Evolutionary conservation across 108 stramenopile genomes (phyloP).

Genomic region (Chaetoceros tenuissimus): DNA sequence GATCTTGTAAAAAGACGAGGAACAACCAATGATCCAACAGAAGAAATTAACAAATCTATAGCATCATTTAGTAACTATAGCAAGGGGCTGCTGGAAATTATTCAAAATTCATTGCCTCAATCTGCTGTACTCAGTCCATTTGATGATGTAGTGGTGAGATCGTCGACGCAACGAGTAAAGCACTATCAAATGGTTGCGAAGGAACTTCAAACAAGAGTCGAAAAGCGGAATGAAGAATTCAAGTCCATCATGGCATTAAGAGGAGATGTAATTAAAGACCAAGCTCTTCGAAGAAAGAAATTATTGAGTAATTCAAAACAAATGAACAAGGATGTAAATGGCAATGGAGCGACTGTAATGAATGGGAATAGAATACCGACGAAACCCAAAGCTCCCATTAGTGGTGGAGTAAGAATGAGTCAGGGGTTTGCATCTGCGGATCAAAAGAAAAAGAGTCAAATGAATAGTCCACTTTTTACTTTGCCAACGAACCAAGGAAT

Average conservation of each 20-base stretch:
- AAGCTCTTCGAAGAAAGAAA: constrained; percentile 56
- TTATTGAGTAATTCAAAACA: constrained; percentile 15
- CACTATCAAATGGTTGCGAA: constrained; percentile 60
- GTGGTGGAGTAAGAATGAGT: not conserved
- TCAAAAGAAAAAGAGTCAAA: not conserved
- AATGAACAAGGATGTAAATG: not conserved
- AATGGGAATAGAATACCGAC: constrained; percentile 4
- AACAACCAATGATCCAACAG: constrained; percentile 79
- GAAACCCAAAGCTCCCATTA: not conserved
- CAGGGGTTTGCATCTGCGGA: not conserved
- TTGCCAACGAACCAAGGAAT: not conserved
- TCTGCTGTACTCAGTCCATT: constrained; percentile 15
- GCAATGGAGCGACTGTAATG: constrained; percentile 1
- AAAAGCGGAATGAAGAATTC: constrained; percentile 36
- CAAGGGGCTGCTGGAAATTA: constrained; percentile 47
- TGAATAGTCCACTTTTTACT: constrained; percentile 29
- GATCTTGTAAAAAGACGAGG: constrained; percentile 61
- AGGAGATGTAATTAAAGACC: constrained; percentile 59
- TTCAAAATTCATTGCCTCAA: constrained; percentile 9
- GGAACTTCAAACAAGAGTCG: constrained; percentile 49
- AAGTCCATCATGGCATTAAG: constrained; percentile 59
- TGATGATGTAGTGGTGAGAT: constrained; percentile 2
- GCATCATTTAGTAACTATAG: constrained; percentile 53
- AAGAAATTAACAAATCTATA: constrained; percentile 43
- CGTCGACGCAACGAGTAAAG: constrained; percentile 33